A percentile compares a stretch with the other conserved stretches of the same genome.
These are phyloP conservation scores for Vanilla planifolia DNA, from an alignment of 106 monocot genomes.

Conservation along the genomic window DNA sequence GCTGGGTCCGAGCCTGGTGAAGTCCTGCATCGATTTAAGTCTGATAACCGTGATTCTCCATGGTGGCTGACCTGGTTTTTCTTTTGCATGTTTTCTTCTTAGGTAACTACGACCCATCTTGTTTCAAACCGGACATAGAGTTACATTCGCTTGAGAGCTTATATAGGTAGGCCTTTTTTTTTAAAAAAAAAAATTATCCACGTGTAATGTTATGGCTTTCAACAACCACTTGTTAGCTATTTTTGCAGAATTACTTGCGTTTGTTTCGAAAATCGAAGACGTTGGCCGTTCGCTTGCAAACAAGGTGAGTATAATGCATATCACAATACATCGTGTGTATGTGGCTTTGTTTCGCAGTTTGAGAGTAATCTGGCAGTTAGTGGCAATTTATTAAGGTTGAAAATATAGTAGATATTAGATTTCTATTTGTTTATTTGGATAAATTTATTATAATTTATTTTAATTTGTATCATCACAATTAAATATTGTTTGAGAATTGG, in stretches of 20 bases:
- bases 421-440: no score
- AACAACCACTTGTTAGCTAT: neutral
- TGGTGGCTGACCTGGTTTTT: neutral
- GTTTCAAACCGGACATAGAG: slow-evolving; percentile 29
- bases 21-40: neutral
- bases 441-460: no score
- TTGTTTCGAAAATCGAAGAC: slow-evolving; percentile 52
- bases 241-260: slow-evolving; percentile 43
- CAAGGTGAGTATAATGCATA: slow-evolving; percentile 19
- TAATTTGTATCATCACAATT: no score
- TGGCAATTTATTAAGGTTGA: no score
- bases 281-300: slow-evolving; percentile 15
- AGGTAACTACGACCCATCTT: slow-evolving; percentile 13
- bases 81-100: slow-evolving; percentile 17
- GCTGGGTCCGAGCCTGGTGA: slow-evolving; percentile 33
- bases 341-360: neutral
- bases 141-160: slow-evolving; percentile 54
- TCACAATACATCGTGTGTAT: neutral
- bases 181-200: neutral
- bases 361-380: neutral
- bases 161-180: slow-evolving; percentile 49
- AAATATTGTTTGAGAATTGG: no score
- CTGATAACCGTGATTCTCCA: neutral
- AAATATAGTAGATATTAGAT: no score
- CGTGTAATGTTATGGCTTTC: neutral